Evolutionary conservation across 371 early-diverging fungal species (phyloP), one percentile per base, ranked within the genome.

Genomic region (Smittium culicis): DNA sequence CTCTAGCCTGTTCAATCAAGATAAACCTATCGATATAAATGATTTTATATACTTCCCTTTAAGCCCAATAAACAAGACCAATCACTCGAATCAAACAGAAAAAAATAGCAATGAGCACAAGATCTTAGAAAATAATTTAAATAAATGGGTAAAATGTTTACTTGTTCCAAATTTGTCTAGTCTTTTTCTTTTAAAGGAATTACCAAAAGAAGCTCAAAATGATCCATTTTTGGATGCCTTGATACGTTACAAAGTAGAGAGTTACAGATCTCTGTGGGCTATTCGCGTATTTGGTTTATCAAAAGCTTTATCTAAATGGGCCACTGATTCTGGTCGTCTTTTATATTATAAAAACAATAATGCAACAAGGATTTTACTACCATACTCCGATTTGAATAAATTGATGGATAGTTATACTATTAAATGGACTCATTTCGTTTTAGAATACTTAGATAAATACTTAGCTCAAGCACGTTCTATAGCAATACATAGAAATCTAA

Each of bases 221-320:
- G 54, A 64, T 11, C 27, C 11, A 27, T 29, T 64, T 5, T 35
- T 64, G 16, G 65, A 35, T 27, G 11, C 34, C n/a, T 11, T 64
- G 32, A 30, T 64, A n/a, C 33, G 45, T 5, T 25, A 64, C 34
- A 2, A 45, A 25, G 35, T 64, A 16, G 32, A 16, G 11, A 3
- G 1, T 25, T 1, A 45, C 1, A 29, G 14, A 45, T 29, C 35
- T 1, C 28, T 64, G 27, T 35, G 24, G 35, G 17, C 34, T 24
- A 45, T 64, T 34, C 3, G 65, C 16, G 30, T 64, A 35, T 34
- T 35, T 16, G 65, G 65, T 24, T 29, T 64, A 35, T 35, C 25
- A 11, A 5, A 64, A n/a, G 57, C 27, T 57, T 16, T 57, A 57
- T 57, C 57, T 16, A 57, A 27, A 57, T 57, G 57, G 57, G 57